phyloP scores from a whole-genome alignment of 1,284 basidiomycete genomes.

The Cutaneotrichosporon curvatum region DNA sequence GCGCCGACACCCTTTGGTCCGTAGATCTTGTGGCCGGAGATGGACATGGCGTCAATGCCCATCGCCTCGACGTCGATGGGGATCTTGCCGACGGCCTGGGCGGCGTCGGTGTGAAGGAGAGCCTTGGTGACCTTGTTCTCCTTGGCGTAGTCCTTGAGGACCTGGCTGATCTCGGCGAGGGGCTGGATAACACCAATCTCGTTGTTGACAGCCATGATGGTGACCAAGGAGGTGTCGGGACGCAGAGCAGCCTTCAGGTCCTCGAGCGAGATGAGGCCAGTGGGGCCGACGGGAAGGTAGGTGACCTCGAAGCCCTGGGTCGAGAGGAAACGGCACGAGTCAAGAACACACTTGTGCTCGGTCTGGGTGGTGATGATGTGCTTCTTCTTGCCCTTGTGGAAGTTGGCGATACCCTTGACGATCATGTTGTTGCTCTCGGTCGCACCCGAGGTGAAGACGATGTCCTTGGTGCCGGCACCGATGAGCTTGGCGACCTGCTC shows the following conservation, averaged over 20 bases:
- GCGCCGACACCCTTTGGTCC: conserved; percentile 97
- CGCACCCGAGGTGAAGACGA: conserved; percentile 96
- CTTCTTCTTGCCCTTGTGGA: conserved; percentile 81
- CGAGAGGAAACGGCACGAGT: conserved; percentile 89
- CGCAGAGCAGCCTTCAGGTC: conserved; percentile 74
- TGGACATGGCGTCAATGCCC: conserved; percentile 92
- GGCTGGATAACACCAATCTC: conserved; percentile 99
- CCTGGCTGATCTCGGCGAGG: conserved; percentile 84
- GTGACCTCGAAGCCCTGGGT: conserved; percentile 98
- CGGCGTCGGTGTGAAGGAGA: conserved; percentile 96
- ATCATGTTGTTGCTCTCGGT: conserved; percentile 99
- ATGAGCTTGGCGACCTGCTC: conserved; percentile 88
- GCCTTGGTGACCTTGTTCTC: conserved; percentile 69
- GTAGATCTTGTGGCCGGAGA: conserved; percentile 97
- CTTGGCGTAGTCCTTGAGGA: conserved; percentile 52
- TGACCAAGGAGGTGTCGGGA: conserved; percentile 78
- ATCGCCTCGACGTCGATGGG: conserved; percentile 88
- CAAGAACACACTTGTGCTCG: conserved; percentile 98
- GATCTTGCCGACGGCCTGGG: conserved; percentile 91
- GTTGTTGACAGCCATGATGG: conserved; percentile 99
- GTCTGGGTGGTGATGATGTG: conserved; percentile 91
- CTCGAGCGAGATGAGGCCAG: conserved; percentile 73
- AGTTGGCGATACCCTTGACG: conserved; percentile 93
- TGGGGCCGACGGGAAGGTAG: conserved; percentile 84
- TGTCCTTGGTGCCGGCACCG: conserved; percentile 90